phyloP scores from a whole-genome alignment of 2,329 filamentous ascomycete genomes.

The Allantophomopsis cytisporea region DNA sequence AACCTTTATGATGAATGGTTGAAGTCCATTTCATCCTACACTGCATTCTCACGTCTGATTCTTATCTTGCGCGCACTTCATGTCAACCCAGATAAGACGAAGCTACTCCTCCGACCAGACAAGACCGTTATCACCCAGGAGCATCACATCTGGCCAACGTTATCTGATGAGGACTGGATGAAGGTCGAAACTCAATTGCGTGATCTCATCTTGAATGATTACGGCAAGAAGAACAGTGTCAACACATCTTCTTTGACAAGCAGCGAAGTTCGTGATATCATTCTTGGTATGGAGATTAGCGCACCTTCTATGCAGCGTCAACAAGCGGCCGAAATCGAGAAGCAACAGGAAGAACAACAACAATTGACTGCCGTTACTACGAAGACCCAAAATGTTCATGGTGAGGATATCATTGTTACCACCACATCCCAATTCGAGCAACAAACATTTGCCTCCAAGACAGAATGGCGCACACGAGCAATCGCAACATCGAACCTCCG shows the following conservation, averaged over 20 bases:
- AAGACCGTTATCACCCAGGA: constrained; percentile 98
- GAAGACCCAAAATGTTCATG: constrained; percentile 93
- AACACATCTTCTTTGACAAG: constrained; percentile 94
- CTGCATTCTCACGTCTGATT: constrained; percentile 89
- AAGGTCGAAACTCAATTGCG: constrained; percentile 96
- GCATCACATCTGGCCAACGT: constrained; percentile 94
- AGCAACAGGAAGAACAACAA: constrained; percentile 93
- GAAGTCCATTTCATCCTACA: constrained; percentile 97
- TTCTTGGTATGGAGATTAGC: constrained; percentile 98
- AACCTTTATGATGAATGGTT: constrained; percentile 98
- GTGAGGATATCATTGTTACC: constrained; percentile 95
- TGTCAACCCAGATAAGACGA: constrained; percentile 97
- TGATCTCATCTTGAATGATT: constrained; percentile 94
- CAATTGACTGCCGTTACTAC: constrained; percentile 96
- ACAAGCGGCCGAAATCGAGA: constrained; percentile 96
- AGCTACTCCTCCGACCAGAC: constrained; percentile 85
- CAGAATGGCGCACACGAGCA: constrained; percentile 92
- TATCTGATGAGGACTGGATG: constrained; percentile 96
- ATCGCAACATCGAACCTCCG: constrained; percentile 94
- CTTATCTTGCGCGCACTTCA: constrained; percentile 89
- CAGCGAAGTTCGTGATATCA: constrained; percentile 96
- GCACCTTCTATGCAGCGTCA: constrained; percentile 96
- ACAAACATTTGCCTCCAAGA: constrained; percentile 95
- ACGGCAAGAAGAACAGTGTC: constrained; percentile 99
- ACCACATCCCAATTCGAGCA: constrained; percentile 98